Conservation (phyloP, 2,329 filamentous ascomycete genomes). For the Penicillium psychrosexuale region DNA sequence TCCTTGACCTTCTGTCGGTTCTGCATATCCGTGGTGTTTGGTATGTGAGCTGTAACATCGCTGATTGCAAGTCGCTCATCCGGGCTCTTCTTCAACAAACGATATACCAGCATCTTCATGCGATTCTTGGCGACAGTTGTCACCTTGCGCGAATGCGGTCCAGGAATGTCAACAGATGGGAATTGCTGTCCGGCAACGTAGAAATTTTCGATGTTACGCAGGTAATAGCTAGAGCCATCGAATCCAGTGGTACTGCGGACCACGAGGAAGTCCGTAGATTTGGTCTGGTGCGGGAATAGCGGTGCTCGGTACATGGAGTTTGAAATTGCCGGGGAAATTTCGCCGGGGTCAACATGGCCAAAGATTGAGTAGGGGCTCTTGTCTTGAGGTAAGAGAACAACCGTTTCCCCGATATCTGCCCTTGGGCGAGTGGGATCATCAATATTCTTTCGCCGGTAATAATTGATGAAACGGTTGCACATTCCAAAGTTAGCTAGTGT, state of each 20-base stretch:
- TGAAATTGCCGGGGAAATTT: slow-evolving; percentile 85
- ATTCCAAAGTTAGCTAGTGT: slow-evolving; percentile 96
- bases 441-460: slow-evolving; percentile 80
- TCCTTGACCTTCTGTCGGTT: slow-evolving; percentile 97
- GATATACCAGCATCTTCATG: slow-evolving; percentile 92
- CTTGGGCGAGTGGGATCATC: slow-evolving; percentile 76
- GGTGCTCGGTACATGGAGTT: slow-evolving; percentile 95
- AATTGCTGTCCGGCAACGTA: slow-evolving; percentile 91
- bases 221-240: slow-evolving; percentile 73
- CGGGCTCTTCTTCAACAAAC: slow-evolving; percentile 74
- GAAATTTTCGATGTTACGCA: slow-evolving; percentile 87
- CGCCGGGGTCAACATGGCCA: slow-evolving; percentile 84
- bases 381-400: slow-evolving; percentile 85
- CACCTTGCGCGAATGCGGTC: slow-evolving; percentile 88
- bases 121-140: slow-evolving; percentile 96
- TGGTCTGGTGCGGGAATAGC: slow-evolving; percentile 80
- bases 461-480: slow-evolving; percentile 94
- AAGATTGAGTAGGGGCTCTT: slow-evolving; percentile 95
- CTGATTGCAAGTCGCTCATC: slow-evolving; percentile 67
- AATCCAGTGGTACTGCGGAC: slow-evolving; percentile 76
- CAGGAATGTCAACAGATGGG: slow-evolving; percentile 86
- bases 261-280: slow-evolving; percentile 79
- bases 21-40: slow-evolving; percentile 89
- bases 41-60: slow-evolving; percentile 89
- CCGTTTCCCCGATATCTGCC: slow-evolving; percentile 80